phyloP scores from a whole-genome alignment of 371 early-diverging fungal genomes.

The Mortierella sp. region DNA sequence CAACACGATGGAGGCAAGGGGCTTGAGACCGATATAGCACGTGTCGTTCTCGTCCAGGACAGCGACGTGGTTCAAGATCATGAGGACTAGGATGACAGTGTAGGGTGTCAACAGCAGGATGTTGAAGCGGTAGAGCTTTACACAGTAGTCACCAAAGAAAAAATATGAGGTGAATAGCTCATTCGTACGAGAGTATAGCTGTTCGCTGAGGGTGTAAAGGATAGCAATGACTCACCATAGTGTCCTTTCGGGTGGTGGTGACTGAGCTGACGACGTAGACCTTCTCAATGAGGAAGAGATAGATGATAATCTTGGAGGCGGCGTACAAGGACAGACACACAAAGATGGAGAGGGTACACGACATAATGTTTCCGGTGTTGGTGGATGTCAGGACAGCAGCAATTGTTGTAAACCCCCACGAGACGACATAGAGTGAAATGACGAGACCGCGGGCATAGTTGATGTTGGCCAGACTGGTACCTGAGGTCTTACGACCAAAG shows the following conservation, averaged over 20 bases:
- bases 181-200: background rate
- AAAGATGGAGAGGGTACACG: slow-evolving; percentile 51
- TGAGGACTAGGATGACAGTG: slow-evolving; percentile 59
- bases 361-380: slow-evolving; percentile 46
- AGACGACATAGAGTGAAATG: slow-evolving; percentile 45
- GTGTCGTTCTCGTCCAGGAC: slow-evolving; percentile 57
- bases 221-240: slow-evolving; percentile 7
- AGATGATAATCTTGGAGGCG: slow-evolving; percentile 54
- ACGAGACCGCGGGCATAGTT: slow-evolving; percentile 54
- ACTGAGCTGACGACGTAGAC: slow-evolving; percentile 51
- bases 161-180: background rate
- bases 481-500: slow-evolving; percentile 53
- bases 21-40: slow-evolving; percentile 65
- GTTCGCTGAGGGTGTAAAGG: no score
- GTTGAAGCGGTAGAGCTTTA: slow-evolving; percentile 60
- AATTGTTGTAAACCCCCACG: slow-evolving; percentile 45
- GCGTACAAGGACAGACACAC: slow-evolving; percentile 50
- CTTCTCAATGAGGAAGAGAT: slow-evolving; percentile 53
- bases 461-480: slow-evolving; percentile 37
- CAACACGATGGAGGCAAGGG: slow-evolving; percentile 62
- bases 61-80: slow-evolving; percentile 58
- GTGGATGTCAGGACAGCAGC: slow-evolving; percentile 42
- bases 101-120: slow-evolving; percentile 61
- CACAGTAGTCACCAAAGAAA: background rate
- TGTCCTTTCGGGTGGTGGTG: slow-evolving; percentile 35